Percentiles rank a stretch among this genome's conserved stretches.
phyloP scores from a whole-genome alignment of 306 rosid species.

The Cucurbita ficifolia region DNA sequence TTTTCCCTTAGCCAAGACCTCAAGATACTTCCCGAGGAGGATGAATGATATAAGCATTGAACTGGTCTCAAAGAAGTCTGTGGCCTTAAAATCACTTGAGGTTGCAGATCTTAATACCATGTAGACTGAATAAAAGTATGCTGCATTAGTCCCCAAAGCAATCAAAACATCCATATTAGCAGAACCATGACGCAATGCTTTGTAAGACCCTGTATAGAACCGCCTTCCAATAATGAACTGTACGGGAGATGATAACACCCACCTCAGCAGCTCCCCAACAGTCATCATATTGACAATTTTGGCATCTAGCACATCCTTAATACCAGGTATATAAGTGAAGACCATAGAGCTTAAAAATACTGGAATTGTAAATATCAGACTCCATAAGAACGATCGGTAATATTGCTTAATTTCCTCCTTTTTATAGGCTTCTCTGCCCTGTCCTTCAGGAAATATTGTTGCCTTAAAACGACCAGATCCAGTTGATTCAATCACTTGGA shows the following conservation, averaged over 20 bases:
- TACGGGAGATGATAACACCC: slow-evolving; percentile 53
- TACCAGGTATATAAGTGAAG: slow-evolving; percentile 49
- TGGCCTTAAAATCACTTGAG: slow-evolving; percentile 38
- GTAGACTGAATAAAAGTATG: slow-evolving; percentile 74
- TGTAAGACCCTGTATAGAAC: slow-evolving; percentile 58
- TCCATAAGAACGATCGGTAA: slow-evolving; percentile 42
- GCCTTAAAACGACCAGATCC: slow-evolving; percentile 54
- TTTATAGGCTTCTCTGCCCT: slow-evolving; percentile 28
- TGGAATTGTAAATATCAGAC: slow-evolving; percentile 51
- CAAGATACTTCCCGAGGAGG: slow-evolving; percentile 71
- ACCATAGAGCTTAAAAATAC: slow-evolving; percentile 76
- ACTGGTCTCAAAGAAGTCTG: slow-evolving; percentile 77
- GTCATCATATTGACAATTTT: slow-evolving; percentile 45
- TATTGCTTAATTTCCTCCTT: slow-evolving; percentile 37
- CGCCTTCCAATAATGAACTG: slow-evolving; percentile 66
- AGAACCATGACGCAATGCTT: slow-evolving; percentile 51
- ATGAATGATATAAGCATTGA: slow-evolving; percentile 74
- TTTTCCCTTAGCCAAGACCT: slow-evolving; percentile 71
- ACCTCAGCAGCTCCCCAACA: slow-evolving; percentile 50
- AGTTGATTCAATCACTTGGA: slow-evolving; percentile 44
- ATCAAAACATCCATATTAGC: slow-evolving; percentile 83
- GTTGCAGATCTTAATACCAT: slow-evolving; percentile 39
- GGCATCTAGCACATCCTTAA: slow-evolving; percentile 31
- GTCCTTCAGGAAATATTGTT: slow-evolving; percentile 37
- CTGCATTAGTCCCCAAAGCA: slow-evolving; percentile 75